Percentiles rank a stretch among this genome's conserved stretches.
Conservation (phyloP, 73 alveolate genomes). For the Tetrahymena thermophila region DNA sequence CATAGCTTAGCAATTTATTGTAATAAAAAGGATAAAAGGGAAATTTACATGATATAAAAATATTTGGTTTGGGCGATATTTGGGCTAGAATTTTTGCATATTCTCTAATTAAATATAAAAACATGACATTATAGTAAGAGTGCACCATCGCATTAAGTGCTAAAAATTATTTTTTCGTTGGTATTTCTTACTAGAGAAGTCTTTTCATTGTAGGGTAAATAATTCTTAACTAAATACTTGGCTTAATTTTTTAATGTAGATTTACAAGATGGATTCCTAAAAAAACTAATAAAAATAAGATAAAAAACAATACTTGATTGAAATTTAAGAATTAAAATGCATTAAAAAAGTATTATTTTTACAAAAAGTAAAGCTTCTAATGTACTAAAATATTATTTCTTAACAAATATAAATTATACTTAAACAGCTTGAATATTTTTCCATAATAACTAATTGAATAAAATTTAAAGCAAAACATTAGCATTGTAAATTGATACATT, state of each 20-base stretch:
- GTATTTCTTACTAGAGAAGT: not conserved
- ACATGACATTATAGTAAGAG: not conserved
- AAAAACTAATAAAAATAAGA: no score
- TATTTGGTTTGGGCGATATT: not conserved
- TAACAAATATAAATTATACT: no score
- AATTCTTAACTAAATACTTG: not conserved
- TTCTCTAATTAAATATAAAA: not conserved
- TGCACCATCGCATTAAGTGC: not conserved
- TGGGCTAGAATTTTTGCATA: conserved; percentile 1
- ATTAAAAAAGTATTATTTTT: no score
- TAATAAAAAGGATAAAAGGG: not conserved
- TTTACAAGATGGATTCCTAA: not conserved
- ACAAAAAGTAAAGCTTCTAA: no score
- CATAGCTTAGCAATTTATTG: not conserved
- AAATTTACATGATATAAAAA: not conserved
- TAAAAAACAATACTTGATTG: no score
- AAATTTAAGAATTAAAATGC: no score
- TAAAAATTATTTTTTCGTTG: not conserved
- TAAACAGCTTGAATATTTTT: no score
- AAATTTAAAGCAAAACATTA: no score
- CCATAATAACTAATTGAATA: no score
- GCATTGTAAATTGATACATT: no score
- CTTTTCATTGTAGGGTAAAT: not conserved
- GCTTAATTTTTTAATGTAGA: not conserved
- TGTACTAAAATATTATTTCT: no score